Conservation (phyloP, 2,329 filamentous ascomycete species). For the Acephala macrosclerotiorum region DNA sequence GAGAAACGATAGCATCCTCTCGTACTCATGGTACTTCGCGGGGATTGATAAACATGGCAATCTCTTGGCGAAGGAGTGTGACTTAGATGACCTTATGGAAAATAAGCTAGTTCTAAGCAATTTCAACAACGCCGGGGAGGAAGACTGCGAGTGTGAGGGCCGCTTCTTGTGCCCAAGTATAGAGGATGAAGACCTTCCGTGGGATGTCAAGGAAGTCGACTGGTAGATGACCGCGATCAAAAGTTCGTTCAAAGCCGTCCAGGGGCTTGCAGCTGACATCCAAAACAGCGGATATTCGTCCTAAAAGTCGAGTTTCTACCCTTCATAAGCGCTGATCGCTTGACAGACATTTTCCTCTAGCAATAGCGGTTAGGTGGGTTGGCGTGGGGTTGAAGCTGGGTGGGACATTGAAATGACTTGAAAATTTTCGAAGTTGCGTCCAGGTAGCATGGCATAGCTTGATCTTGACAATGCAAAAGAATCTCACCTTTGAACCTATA, state of each 20-base stretch:
- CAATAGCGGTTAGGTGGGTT: no score
- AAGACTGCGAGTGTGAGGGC: neutral
- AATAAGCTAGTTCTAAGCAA: neutral
- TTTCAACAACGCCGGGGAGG: neutral
- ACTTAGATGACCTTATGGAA: neutral
- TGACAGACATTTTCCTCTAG: no score
- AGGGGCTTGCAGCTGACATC: neutral
- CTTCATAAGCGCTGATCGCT: no score
- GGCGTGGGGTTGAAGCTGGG: no score
- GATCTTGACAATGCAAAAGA: no score
- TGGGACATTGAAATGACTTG: no score
- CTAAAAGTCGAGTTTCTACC: no score
- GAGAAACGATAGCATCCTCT: neutral
- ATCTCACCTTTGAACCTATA: no score
- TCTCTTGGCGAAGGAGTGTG: neutral
- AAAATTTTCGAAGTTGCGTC: no score
- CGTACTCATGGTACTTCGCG: neutral
- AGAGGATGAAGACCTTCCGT: conserved; percentile 21
- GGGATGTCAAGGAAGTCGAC: conserved; percentile 6
- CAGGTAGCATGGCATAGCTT: no score
- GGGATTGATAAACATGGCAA: neutral
- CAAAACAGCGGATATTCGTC: neutral
- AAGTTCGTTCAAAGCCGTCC: neutral
- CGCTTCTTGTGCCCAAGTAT: conserved; percentile 18
- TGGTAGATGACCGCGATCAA: neutral